Evolutionary conservation across 306 rosid genomes (phyloP).

Genomic region (Luffa aegyptiaca): DNA sequence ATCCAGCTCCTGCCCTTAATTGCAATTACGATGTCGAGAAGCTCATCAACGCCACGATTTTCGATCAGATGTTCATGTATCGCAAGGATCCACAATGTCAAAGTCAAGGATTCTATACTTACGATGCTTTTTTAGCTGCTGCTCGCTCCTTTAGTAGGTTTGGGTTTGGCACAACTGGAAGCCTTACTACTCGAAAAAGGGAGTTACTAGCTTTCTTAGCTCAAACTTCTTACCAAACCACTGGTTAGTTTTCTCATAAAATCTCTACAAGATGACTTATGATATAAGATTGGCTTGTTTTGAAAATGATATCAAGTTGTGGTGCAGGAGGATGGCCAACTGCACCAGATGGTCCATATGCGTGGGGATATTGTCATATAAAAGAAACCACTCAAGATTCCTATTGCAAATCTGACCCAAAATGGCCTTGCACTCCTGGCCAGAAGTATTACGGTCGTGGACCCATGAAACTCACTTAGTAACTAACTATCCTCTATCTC

Average conservation of each 20-base stretch:
- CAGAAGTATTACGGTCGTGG: conserved; percentile 13
- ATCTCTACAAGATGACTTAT: too few relatives aligned
- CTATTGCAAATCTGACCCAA: conserved; percentile 4
- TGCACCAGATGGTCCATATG: conserved; percentile 9
- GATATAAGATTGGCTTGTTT: background rate
- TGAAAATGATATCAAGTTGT: background rate
- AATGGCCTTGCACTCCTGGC: conserved; percentile 13
- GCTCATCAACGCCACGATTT: background rate
- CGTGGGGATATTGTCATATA: conserved; percentile 18
- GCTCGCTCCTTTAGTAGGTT: conserved; percentile 15
- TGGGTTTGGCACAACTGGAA: conserved; percentile 24
- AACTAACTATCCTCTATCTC: too few relatives aligned
- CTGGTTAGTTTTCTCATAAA: conserved; percentile 3
- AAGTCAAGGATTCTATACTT: conserved; percentile 28
- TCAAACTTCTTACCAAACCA: conserved; percentile 26
- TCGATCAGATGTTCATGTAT: conserved; percentile 26
- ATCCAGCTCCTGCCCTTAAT: background rate
- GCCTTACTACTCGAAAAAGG: conserved; percentile 11
- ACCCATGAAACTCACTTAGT: conserved; percentile 17
- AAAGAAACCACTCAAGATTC: background rate
- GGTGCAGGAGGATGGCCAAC: conserved; percentile 13
- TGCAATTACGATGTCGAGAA: background rate
- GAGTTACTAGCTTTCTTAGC: conserved; percentile 25
- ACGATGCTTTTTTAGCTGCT: conserved; percentile 24
- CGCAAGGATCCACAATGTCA: conserved; percentile 23